These are phyloP conservation scores for Poa pratensis DNA, from an alignment of 176 grass and related monocot genomes.

Conservation along the genomic window DNA sequence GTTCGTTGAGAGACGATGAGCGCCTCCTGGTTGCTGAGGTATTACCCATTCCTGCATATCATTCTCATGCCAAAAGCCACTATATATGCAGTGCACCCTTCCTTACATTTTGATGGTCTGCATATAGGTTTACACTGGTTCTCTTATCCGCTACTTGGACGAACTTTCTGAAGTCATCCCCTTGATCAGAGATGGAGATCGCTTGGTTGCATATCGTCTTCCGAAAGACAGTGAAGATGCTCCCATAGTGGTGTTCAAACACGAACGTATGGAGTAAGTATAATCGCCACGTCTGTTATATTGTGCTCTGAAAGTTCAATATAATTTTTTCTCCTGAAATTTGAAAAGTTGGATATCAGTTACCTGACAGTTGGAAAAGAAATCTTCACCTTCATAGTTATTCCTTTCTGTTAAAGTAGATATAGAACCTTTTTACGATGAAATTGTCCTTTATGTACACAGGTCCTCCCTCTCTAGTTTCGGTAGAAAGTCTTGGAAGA, in stretches of 20 bases:
- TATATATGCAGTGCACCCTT: conserved; percentile 4
- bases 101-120: conserved; percentile 35
- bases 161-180: conserved; percentile 82
- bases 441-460: conserved; percentile 34
- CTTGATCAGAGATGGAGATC: conserved; percentile 89
- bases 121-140: conserved; percentile 75
- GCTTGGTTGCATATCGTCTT: conserved; percentile 77
- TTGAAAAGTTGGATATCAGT: neutral
- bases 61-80: conserved; percentile 26
- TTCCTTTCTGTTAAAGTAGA: neutral
- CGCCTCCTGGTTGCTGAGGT: conserved; percentile 85
- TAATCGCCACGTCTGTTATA: conserved; percentile 33
- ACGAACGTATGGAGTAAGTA: conserved; percentile 84
- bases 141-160: conserved; percentile 86
- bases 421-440: neutral
- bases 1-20: conserved; percentile 74
- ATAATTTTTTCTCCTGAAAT: neutral
- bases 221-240: conserved; percentile 72
- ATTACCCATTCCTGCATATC: conserved; percentile 36
- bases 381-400: conserved; percentile 29
- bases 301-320: neutral
- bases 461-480: conserved; percentile 57
- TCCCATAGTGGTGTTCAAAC: conserved; percentile 77
- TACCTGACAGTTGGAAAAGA: neutral
- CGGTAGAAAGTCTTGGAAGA: conserved; percentile 72